phyloP scores from a whole-genome alignment of 2,329 filamentous ascomycete genomes.

The Exutisphaerella laricina region DNA sequence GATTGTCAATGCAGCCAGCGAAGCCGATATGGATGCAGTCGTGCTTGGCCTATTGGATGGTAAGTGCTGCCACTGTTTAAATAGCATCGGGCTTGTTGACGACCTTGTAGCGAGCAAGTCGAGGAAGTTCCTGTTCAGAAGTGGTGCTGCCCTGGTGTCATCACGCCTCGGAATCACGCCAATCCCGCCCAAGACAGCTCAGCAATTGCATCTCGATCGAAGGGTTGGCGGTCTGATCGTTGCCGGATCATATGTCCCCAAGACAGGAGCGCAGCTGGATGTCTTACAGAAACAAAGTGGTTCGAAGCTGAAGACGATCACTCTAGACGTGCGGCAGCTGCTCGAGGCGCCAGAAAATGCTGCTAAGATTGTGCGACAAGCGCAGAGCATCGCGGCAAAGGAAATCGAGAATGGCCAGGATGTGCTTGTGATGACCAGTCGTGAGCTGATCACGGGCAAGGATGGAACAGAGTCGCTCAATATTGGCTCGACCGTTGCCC shows the following conservation, averaged over 20 bases:
- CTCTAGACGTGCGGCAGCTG: slow-evolving; percentile 46
- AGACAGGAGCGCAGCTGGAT: slow-evolving; percentile 53
- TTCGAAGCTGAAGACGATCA: slow-evolving; percentile 41
- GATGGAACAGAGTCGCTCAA: slow-evolving; percentile 49
- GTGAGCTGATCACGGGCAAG: slow-evolving; percentile 46
- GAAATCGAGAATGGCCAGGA: slow-evolving; percentile 44
- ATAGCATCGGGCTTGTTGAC: background rate
- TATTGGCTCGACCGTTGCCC: slow-evolving; percentile 51
- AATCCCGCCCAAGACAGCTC: slow-evolving; percentile 47
- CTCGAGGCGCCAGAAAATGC: slow-evolving; percentile 38
- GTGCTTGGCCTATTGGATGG: slow-evolving; percentile 45
- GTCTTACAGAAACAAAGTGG: slow-evolving; percentile 38
- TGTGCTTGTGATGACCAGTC: slow-evolving; percentile 55
- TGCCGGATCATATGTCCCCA: slow-evolving; percentile 55
- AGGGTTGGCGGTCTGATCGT: slow-evolving; percentile 49
- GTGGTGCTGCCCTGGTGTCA: slow-evolving; percentile 45
- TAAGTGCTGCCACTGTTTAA: slow-evolving; percentile 18
- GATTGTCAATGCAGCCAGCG: slow-evolving; percentile 50
- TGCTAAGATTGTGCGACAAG: slow-evolving; percentile 33
- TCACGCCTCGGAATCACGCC: slow-evolving; percentile 49
- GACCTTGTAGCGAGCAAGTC: slow-evolving; percentile 23
- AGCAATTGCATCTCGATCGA: slow-evolving; percentile 36
- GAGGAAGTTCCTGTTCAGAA: slow-evolving; percentile 44
- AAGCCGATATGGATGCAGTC: slow-evolving; percentile 53
- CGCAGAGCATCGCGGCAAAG: slow-evolving; percentile 32